phyloP scores from a whole-genome alignment of 495 filamentous ascomycete genomes.

The Trichoderma virens region DNA sequence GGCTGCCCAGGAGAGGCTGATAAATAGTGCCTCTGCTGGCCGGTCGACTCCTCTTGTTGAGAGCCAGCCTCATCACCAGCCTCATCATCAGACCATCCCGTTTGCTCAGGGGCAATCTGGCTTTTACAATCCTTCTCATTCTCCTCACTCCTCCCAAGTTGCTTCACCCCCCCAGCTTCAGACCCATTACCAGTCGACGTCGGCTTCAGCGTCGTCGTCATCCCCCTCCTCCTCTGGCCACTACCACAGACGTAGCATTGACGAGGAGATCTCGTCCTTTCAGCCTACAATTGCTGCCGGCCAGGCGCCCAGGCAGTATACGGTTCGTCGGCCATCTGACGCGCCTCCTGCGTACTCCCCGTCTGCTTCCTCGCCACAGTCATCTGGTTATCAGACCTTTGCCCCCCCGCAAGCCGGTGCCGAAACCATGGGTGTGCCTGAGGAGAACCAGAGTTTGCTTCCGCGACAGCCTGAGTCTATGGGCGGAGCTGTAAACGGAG shows the following conservation, averaged over 20 bases:
- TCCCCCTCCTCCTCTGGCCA: not conserved
- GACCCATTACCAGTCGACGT: not conserved
- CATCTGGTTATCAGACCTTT: slow-evolving; percentile 32
- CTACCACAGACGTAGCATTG: not conserved
- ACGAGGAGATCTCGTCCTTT: slow-evolving; percentile 5
- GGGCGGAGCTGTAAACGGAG: slow-evolving; percentile 14
- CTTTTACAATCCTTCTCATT: not conserved
- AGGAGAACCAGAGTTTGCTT: slow-evolving; percentile 30
- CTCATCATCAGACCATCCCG: slow-evolving; percentile 6
- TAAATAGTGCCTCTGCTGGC: slow-evolving; percentile 3
- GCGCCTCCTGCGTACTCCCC: slow-evolving; percentile 41
- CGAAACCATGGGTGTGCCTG: slow-evolving; percentile 27
- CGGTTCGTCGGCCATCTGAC: slow-evolving; percentile 23
- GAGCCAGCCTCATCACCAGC: not conserved
- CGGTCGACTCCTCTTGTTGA: not conserved
- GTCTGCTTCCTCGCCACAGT: slow-evolving; percentile 22
- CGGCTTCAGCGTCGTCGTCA: not conserved
- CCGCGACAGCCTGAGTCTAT: slow-evolving; percentile 35
- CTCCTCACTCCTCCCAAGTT: not conserved
- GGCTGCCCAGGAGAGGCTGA: slow-evolving; percentile 25
- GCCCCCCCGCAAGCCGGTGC: not conserved
- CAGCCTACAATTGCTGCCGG: not conserved
- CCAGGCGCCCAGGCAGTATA: not conserved
- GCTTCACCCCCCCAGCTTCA: not conserved
- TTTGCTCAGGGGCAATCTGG: not conserved